Base-by-base conservation (phyloP, 495 filamentous ascomycete genomes). In the Talaromyces nanjingensis region DNA sequence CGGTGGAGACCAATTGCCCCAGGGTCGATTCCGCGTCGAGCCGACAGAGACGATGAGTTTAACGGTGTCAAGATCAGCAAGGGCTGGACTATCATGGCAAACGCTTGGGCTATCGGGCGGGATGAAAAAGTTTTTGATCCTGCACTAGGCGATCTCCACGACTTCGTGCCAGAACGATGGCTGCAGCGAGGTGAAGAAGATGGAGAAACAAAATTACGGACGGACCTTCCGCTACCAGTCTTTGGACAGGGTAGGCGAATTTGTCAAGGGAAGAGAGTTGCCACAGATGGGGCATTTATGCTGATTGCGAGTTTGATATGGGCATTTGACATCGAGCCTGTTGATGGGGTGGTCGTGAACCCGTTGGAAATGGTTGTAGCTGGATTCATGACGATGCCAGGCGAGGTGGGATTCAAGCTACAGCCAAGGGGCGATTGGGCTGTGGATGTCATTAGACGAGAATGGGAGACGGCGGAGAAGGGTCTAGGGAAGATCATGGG, bases 1-100 rank as follows among this genome's bases (percentile, higher is more conserved):
- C 73, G 76, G 29, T 79, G 76, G 76, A 65, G 70, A 4, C 74
- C 75, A 14, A 67, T 76, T 24, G 63, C 71, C 0, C 70, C 73
- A 2, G 71, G 68, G 1, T 71, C 71, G 1, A 73, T 86, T 25
- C 83, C 83, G 0, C 82, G 83, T 47, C 74, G 83, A 52, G 78
- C 77, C 0, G 82, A 85, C 56, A 67, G 67, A 0, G 79, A 83
- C 22, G 81, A 82, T 63, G 77, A 77, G 29, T 82, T 75, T 63
- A 67, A 77, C 2, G 82, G 81, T 1, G 76, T 83, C 25, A 77
- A 71, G 57, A 84, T 86, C 63, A 72, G 71, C 55, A 83, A 82
- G 67, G 77, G 76, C 1, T 80, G 77, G 0, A 78, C 83, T 29
- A 67, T 86, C 18, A 73, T 86, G 42, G 81, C 82, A 0, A 84